phyloP scores from a whole-genome alignment of 2,329 filamentous ascomycete species.

The Thelonectria blattea region DNA sequence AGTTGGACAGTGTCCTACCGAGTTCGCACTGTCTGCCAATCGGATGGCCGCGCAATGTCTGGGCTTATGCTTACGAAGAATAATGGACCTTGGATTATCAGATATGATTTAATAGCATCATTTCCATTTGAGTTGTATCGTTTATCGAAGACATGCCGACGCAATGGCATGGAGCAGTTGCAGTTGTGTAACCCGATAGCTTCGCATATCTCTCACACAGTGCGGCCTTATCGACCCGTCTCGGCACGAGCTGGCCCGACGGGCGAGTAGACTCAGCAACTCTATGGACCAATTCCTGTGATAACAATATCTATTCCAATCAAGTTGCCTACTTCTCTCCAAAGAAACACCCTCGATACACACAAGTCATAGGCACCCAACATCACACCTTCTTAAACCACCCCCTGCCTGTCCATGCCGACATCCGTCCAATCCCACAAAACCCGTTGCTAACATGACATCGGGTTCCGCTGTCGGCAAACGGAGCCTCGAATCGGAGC shows the following conservation, averaged over 20 bases:
- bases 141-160: no score
- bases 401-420: slow-evolving; percentile 45
- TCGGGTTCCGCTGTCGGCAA: slow-evolving; percentile 22
- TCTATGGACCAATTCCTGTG: no score
- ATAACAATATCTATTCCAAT: no score
- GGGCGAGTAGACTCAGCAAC: no score
- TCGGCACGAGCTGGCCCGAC: background rate
- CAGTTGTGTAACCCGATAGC: background rate
- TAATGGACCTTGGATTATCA: slow-evolving; percentile 69
- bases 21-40: slow-evolving; percentile 42
- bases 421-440: slow-evolving; percentile 42
- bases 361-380: no score
- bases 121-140: no score
- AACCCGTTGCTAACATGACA: background rate
- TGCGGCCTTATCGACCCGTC: background rate
- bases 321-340: no score
- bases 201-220: background rate
- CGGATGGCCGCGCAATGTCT: slow-evolving; percentile 61
- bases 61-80: background rate
- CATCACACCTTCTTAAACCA: background rate
- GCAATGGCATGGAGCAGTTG: background rate
- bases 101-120: no score
- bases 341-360: no score
- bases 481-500: background rate
- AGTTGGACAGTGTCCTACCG: slow-evolving; percentile 38